A percentile compares a stretch with the other conserved stretches of the same genome.
These are phyloP conservation scores for Paxillus involutus DNA, from an alignment of 768 basidiomycete genomes.

Conservation along the genomic window DNA sequence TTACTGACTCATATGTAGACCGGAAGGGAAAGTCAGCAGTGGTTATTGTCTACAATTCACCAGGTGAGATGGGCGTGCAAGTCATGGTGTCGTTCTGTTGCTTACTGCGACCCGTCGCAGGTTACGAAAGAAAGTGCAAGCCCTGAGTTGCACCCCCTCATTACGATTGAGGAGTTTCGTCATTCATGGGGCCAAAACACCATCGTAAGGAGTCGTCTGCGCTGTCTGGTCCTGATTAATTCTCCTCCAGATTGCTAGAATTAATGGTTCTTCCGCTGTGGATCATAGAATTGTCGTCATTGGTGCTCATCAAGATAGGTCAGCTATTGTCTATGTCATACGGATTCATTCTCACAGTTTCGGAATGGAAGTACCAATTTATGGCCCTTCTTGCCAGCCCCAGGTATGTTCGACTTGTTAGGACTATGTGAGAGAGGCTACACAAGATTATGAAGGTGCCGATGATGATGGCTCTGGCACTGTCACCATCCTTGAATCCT, in stretches of 20 bases:
- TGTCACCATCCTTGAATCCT: slow-evolving; percentile 45
- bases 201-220: slow-evolving; percentile 46
- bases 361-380: slow-evolving; percentile 55
- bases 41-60: slow-evolving; percentile 67
- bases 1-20: slow-evolving; percentile 44
- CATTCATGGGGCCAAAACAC: slow-evolving; percentile 88
- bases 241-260: slow-evolving; percentile 60
- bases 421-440: background rate
- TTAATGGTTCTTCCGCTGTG: slow-evolving; percentile 64
- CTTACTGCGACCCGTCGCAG: slow-evolving; percentile 33
- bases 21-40: slow-evolving; percentile 73
- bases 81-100: background rate
- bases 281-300: slow-evolving; percentile 69
- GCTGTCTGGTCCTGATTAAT: background rate
- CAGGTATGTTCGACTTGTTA: slow-evolving; percentile 46
- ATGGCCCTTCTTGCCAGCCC: slow-evolving; percentile 77
- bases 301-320: slow-evolving; percentile 86
- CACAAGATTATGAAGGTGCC: slow-evolving; percentile 29
- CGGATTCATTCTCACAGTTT: background rate
- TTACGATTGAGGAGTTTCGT: slow-evolving; percentile 69
- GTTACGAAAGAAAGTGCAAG: slow-evolving; percentile 65
- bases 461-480: slow-evolving; percentile 47
- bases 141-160: slow-evolving; percentile 49
- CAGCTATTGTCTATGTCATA: slow-evolving; percentile 1
- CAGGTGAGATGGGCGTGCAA: slow-evolving; percentile 43